Conservation (phyloP, 257 asterid species). For the Scutellaria baicalensis region DNA sequence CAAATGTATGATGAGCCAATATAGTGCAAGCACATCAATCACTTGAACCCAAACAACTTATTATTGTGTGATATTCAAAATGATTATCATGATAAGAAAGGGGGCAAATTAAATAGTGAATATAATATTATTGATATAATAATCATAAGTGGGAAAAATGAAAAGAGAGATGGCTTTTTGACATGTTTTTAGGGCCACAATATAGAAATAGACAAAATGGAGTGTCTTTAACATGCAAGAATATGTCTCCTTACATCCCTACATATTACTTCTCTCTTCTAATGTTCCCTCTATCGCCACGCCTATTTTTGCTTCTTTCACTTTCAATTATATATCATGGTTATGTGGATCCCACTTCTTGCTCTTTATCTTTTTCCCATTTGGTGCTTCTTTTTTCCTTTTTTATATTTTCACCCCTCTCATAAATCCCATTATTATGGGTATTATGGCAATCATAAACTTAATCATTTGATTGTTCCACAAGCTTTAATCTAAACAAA, state of each 20-base stretch:
- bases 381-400: background rate
- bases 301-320: conserved; percentile 36
- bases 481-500: background rate
- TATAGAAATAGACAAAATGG: conserved; percentile 11
- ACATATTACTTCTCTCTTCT: conserved; percentile 30
- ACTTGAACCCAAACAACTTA: background rate
- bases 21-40: background rate
- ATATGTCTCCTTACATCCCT: conserved; percentile 38
- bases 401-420: background rate
- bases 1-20: too few species aligned
- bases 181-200: conserved; percentile 22
- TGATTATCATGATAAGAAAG: too few species aligned
- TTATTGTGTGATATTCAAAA: too few species aligned
- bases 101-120: too few species aligned
- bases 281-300: conserved; percentile 27
- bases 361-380: background rate
- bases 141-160: background rate
- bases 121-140: background rate
- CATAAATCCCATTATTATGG: conserved; percentile 16
- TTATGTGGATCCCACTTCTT: conserved; percentile 4
- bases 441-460: conserved; percentile 25
- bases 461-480: conserved; percentile 31
- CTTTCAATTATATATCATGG: conserved; percentile 43
- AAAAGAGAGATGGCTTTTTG: conserved; percentile 12
- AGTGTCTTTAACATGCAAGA: conserved; percentile 8